Base-by-base conservation (phyloP, 1,284 basidiomycete species). In the Spongispora temasekensis region DNA sequence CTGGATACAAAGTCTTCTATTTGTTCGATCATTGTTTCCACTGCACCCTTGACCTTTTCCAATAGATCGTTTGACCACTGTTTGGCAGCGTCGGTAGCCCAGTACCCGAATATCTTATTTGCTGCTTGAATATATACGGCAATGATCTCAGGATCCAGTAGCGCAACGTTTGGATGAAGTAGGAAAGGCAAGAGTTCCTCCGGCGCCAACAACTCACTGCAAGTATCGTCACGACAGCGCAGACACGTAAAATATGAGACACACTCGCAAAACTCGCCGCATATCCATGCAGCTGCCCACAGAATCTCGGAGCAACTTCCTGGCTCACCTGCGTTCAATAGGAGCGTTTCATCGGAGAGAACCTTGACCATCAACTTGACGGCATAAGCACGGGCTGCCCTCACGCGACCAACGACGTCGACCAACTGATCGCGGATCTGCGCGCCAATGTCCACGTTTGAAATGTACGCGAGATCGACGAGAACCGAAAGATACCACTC, bases 401-500 rank as follows among this genome's bases (percentile, higher is more conserved):
- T 83, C 6, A 98, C 95, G 12, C 97, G 84, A 25, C 89, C 90
- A 1, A 89, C 87, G 23, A 99, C 84, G 69, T 98, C 97, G 23
- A 97, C 86, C 4, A 99, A 79, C 68, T 95, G 91, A 65, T 92
- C 87, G 6, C 89, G 83, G 61, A 97, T 89, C 67, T 88, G 83
- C 0, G 77, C 67, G 1, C 94, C 94, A 34, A 97, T 81, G 68
- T 90, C 79, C 51, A 89, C 93, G 46, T 86, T 86, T 50, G 91
- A 90, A 50, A 98, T 83, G 71, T 95, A 93, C 0, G 93, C 87
- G 3, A 99, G 83, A 67, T 97, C 94, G 51, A 97, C 84, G 27
- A 98, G 86, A 4, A 96, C 93, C 9, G 95, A 97, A 28, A 98
- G 81, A 71, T 95, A 97, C 97, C 97, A 99, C 69, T 96, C 91